These are phyloP conservation scores for Hypoxylon sp. DNA, from an alignment of 2,329 filamentous ascomycete species.

Conservation along the genomic window DNA sequence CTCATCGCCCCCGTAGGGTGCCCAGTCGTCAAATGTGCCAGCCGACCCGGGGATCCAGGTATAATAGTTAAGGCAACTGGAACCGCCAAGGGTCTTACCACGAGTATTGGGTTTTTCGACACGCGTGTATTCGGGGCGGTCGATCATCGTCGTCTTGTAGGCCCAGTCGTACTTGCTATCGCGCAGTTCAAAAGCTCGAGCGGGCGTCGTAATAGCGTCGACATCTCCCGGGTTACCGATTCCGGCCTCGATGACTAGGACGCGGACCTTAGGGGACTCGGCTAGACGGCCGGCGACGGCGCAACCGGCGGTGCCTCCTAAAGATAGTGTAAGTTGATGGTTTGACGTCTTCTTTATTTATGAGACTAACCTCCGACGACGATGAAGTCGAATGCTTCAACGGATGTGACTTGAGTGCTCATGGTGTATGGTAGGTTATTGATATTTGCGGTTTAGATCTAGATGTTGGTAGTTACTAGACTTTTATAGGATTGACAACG, in stretches of 20 bases:
- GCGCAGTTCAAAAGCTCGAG: conserved; percentile 67
- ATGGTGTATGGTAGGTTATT: conserved; percentile 23
- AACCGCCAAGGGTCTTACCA: conserved; percentile 72
- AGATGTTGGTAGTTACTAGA: background rate
- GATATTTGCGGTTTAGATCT: background rate
- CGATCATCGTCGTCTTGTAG: conserved; percentile 74
- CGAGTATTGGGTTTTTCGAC: conserved; percentile 75
- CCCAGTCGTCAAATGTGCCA: conserved; percentile 75
- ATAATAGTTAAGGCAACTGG: conserved; percentile 73
- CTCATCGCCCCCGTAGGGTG: conserved; percentile 78
- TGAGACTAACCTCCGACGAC: conserved; percentile 44
- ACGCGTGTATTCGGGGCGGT: conserved; percentile 71
- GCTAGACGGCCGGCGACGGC: conserved; percentile 67
- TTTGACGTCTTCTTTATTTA: background rate
- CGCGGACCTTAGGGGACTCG: conserved; percentile 62
- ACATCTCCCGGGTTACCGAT: conserved; percentile 64
- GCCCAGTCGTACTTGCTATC: conserved; percentile 71
- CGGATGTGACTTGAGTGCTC: conserved; percentile 35
- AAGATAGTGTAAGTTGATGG: conserved; percentile 3
- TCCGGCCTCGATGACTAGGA: conserved; percentile 66
- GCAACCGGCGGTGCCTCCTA: conserved; percentile 64
- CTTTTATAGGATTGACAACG: background rate
- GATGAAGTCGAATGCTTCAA: conserved; percentile 55
- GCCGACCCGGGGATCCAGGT: conserved; percentile 73
- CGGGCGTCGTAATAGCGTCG: conserved; percentile 67